These are phyloP conservation scores for Isabelozyma rhagii DNA, from an alignment of 805 yeast species.

Conservation along the genomic window DNA sequence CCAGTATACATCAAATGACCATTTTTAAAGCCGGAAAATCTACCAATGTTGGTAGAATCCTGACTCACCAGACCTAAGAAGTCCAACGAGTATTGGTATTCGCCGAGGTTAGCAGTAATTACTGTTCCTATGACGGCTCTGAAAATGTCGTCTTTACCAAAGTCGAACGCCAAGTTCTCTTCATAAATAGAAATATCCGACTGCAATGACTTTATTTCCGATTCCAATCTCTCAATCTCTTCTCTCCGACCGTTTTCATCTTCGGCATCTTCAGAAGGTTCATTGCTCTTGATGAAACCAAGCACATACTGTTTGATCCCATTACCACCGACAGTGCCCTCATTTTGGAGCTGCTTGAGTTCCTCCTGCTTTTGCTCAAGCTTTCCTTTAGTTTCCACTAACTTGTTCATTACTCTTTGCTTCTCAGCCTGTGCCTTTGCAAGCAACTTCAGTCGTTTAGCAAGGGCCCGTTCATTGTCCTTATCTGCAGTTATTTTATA, in stretches of 20 bases:
- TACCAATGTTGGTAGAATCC: conserved; percentile 52
- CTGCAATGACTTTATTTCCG: conserved; percentile 10
- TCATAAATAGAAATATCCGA: conserved; percentile 9
- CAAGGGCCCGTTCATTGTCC: not conserved
- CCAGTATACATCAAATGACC: conserved; percentile 40
- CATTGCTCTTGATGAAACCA: not conserved
- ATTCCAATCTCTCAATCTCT: conserved; percentile 13
- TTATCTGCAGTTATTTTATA: conserved; percentile 10
- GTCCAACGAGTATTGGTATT: conserved; percentile 65
- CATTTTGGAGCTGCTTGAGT: not conserved
- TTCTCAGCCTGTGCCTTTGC: conserved; percentile 15
- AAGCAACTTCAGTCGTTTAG: not conserved
- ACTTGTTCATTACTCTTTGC: conserved; percentile 7
- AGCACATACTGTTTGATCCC: not conserved
- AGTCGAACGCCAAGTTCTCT: conserved; percentile 25
- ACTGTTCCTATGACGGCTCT: conserved; percentile 53
- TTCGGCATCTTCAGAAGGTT: not conserved
- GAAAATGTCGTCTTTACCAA: conserved; percentile 65
- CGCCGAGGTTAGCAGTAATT: conserved; percentile 55
- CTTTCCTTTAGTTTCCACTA: conserved; percentile 2
- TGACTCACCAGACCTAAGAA: conserved; percentile 58
- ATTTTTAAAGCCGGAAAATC: conserved; percentile 21
- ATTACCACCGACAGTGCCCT: not conserved
- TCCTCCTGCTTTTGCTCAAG: conserved; percentile 4
- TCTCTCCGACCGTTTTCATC: not conserved